Evolutionary conservation across 306 rosid species (phyloP), one percentile per base, ranked within the genome.

Genomic region (Hippophae rhamnoides): DNA sequence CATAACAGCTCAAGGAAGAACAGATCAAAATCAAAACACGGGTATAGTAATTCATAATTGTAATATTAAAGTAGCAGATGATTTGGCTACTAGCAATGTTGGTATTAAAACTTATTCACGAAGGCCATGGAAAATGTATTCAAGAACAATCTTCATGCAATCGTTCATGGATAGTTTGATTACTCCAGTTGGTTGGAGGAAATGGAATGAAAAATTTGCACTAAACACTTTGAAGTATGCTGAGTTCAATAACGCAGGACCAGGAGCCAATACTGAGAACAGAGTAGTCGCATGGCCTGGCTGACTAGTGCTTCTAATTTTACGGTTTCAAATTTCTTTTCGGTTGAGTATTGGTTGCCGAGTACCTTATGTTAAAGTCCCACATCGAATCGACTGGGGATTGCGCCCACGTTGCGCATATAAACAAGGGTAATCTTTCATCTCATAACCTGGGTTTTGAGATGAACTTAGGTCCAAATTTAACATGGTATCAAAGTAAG

Each of bases 51-150:
- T 84, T 57, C 89, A 82, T 0, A 72, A 88, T 6, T 80, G 94
- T 13, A 75, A 48, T 3, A 76, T 88, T 13, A 69, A 57, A 62
- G 78, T 81, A 0, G 68, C 94, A 0, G 82, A 72, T 12, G 96
- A 88, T 13, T 67, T 84, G 41, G 89, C 78, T 3, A 13, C 70
- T 0, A 58, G 63, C 58, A 50, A 44, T 2, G 65, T 61, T 1
- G 11, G 47, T 0, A 75, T 59, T 2, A 56, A 65, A 13, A 82
- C 96, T 0, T 87, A 76, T 52, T 42, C 84, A 2, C 87, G 96
- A 10, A 79, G 96, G 73, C 94, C 96, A 0, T 88, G 96, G 96
- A 84, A 82, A 66, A 59, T 68, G 43, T 88, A 80, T 26, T 88
- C 89, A 0, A 56, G 87, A 66, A 88, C 94, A 3, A 72, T 88